phyloP scores from a whole-genome alignment of 1,284 basidiomycete genomes.

The Apiotrichum gamsii region DNA sequence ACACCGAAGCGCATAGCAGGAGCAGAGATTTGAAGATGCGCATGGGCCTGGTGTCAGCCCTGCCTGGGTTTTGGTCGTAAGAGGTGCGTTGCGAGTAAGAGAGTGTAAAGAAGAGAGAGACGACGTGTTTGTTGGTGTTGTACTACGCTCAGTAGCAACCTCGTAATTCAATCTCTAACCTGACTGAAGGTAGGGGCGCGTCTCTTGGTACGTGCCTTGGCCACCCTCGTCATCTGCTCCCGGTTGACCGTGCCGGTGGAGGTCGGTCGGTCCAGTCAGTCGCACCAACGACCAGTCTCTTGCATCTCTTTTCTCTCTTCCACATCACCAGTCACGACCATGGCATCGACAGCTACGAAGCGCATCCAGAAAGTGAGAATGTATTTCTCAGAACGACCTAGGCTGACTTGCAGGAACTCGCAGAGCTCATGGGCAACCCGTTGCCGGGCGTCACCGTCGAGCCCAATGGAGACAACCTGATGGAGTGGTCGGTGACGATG shows the following conservation, averaged over 20 bases:
- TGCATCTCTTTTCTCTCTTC: neutral
- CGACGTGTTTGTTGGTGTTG: no score
- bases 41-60: no score
- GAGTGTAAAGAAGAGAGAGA: no score
- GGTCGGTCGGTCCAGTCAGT: no score
- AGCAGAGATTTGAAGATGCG: neutral
- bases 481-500: constrained; percentile 70
- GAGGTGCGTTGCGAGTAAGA: no score
- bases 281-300: no score
- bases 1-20: neutral
- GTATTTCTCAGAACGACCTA: neutral
- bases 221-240: no score
- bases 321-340: neutral
- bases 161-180: no score
- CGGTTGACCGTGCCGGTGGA: neutral
- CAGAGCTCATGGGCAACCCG: constrained; percentile 38
- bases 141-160: no score
- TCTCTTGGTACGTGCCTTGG: no score
- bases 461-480: constrained; percentile 64
- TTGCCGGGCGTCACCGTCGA: constrained; percentile 58
- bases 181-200: no score
- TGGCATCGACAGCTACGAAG: constrained; percentile 34
- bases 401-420: constrained; percentile 34
- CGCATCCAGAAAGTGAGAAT: constrained; percentile 34
- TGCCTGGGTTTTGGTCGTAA: no score